Base-by-base conservation (phyloP, 176 grass and related monocot genomes). In the Zoysia pacifica region DNA sequence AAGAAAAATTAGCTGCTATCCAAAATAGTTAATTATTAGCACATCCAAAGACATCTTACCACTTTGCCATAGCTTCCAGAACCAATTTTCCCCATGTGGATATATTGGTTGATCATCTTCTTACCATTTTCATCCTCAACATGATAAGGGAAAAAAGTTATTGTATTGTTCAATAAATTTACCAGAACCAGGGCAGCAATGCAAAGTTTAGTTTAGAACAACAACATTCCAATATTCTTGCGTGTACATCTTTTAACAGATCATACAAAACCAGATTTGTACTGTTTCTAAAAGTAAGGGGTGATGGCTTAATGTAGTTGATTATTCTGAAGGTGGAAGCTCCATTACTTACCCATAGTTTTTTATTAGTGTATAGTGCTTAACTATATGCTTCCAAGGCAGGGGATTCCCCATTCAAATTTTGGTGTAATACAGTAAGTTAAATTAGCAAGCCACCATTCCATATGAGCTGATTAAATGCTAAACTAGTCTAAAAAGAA, bases 31-130 rank as follows among this genome's bases (percentile, higher is more conserved):
- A 19, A 53, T 79, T 70, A 52, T 73, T 68, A 74, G 48, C 11
- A 77, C 11, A 87, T 36, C 38, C 38, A 65, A 78, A 73, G 74
- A 6, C 20, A 58, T 62, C 88, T 89, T 93, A 97, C 94, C 91
- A 97, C 94, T 97, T 97, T 86, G 42, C 91, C 94, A 67, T 97
- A 97, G 75, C 94, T 97, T 64, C 94, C 94, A 53, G 94, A 74
- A 62, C 94, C 89, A 76, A 97, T 93, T 67, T 87, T 91, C 38
- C 87, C 85, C 61, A 86, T 11, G 35, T 90, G 94, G 67, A 90
- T 79, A 86, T 97, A 97, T 78, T 97, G 84, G 63, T 97, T 91
- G n/a, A 97, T 64, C 89, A 97, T 90, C 73, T 97, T 94, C 51
- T 75, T 88, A 65, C 89, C 87, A 86, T 82, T 86, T 74, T 94